Evolutionary conservation across 805 yeast genomes (phyloP).

Genomic region (Suhomyces prunicola): DNA sequence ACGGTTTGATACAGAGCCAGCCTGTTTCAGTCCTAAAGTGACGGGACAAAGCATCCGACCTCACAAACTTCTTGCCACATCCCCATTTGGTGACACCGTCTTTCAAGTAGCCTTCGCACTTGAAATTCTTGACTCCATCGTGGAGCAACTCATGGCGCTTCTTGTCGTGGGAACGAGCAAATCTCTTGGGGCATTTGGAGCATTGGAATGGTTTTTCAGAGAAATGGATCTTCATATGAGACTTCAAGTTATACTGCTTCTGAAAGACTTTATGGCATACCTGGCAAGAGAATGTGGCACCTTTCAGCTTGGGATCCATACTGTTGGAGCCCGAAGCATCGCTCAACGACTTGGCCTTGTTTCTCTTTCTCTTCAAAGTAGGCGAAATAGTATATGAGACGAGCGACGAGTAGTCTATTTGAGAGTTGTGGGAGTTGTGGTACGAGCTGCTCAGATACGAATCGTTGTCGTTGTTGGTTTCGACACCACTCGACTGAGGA

Average conservation of each 20-base stretch:
- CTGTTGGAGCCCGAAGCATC: conserved; percentile 1
- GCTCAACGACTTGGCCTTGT: conserved; percentile 6
- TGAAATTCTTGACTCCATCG: conserved; percentile 66
- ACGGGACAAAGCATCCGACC: conserved; percentile 74
- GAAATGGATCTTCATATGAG: conserved; percentile 54
- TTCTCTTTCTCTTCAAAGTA: conserved; percentile 18
- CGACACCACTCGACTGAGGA: conserved; percentile 3
- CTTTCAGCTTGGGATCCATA: not conserved
- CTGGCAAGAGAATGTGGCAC: conserved; percentile 33
- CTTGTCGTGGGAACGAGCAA: conserved; percentile 75
- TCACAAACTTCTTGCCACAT: conserved; percentile 68
- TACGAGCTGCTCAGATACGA: not conserved
- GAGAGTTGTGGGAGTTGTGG: conserved; percentile 3
- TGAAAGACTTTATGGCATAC: conserved; percentile 45
- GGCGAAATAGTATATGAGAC: conserved; percentile 34
- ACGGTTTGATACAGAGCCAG: conserved; percentile 61
- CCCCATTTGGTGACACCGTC: conserved; percentile 69
- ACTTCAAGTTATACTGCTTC: conserved; percentile 48
- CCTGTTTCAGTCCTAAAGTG: conserved; percentile 79
- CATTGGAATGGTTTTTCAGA: conserved; percentile 70
- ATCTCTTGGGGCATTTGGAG: conserved; percentile 58
- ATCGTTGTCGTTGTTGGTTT: not conserved
- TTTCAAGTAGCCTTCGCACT: conserved; percentile 58
- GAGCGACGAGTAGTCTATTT: conserved; percentile 34
- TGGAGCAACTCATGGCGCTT: conserved; percentile 76